phyloP scores from a whole-genome alignment of 129 eudicot genomes.

The Silybum marianum region DNA sequence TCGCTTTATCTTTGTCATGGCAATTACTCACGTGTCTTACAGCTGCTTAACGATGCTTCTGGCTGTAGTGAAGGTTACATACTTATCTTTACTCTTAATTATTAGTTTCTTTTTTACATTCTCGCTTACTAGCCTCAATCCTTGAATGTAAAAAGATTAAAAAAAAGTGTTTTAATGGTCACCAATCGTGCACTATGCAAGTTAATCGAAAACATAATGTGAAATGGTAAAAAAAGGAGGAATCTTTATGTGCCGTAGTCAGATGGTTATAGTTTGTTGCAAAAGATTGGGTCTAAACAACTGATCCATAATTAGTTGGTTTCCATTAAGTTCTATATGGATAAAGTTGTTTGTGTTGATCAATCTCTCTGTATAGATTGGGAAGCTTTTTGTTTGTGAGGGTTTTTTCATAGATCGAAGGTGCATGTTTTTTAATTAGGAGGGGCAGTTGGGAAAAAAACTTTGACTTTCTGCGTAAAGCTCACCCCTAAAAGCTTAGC shows the following conservation, averaged over 20 bases:
- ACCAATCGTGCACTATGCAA: not conserved
- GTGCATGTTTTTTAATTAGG: too few species aligned
- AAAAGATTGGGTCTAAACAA: not conserved
- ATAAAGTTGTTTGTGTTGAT: too few species aligned
- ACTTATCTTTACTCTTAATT: conserved; percentile 22
- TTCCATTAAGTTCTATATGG: too few species aligned
- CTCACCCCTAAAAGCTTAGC: too few species aligned
- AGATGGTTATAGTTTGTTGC: not conserved
- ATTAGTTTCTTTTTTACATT: not conserved
- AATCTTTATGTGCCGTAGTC: not conserved
- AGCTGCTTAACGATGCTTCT: conserved; percentile 99
- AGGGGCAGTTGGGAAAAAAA: too few species aligned
- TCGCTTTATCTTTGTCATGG: conserved; percentile 97
- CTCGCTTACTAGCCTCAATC: not conserved
- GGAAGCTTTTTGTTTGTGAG: too few species aligned
- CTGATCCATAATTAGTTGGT: not conserved
- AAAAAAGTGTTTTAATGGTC: not conserved
- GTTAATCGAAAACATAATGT: not conserved
- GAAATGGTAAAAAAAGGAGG: not conserved
- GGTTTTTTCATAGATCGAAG: too few species aligned
- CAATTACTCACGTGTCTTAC: conserved; percentile 88
- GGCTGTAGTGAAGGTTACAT: conserved; percentile 89
- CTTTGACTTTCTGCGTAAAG: too few species aligned
- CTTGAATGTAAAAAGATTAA: not conserved
- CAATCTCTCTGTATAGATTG: too few species aligned